Conservation (phyloP, 495 filamentous ascomycete genomes). For the Talaromyces nanjingensis region DNA sequence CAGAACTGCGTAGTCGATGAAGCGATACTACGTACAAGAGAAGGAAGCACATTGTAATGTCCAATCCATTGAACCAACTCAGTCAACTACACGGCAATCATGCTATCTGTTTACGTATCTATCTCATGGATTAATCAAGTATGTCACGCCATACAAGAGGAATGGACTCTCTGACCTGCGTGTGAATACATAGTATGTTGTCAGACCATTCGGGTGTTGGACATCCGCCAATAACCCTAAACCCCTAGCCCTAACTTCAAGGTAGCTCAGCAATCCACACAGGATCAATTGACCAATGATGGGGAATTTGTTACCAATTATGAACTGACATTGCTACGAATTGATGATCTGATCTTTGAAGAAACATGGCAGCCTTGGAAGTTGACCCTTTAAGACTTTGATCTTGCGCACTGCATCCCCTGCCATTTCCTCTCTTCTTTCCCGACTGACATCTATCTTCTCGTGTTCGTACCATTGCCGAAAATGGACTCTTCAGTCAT, state of each 20-base stretch:
- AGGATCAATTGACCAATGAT: background rate
- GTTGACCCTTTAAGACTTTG: background rate
- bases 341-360: background rate
- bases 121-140: background rate
- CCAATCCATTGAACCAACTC: background rate
- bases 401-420: background rate
- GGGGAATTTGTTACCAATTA: background rate
- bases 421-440: background rate
- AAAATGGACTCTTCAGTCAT: background rate
- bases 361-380: background rate
- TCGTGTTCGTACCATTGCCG: background rate
- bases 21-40: background rate
- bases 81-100: background rate
- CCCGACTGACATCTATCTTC: background rate
- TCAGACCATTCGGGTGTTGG: background rate
- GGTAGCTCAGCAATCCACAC: background rate
- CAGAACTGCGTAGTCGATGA: background rate
- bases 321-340: background rate
- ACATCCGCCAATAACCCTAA: background rate
- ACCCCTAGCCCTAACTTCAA: background rate
- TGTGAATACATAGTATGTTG: background rate
- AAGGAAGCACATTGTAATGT: background rate
- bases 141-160: background rate
- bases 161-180: background rate
- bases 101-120: background rate